phyloP scores from a whole-genome alignment of 2,329 filamentous ascomycete genomes.

The Clarireedia monteithiana region DNA sequence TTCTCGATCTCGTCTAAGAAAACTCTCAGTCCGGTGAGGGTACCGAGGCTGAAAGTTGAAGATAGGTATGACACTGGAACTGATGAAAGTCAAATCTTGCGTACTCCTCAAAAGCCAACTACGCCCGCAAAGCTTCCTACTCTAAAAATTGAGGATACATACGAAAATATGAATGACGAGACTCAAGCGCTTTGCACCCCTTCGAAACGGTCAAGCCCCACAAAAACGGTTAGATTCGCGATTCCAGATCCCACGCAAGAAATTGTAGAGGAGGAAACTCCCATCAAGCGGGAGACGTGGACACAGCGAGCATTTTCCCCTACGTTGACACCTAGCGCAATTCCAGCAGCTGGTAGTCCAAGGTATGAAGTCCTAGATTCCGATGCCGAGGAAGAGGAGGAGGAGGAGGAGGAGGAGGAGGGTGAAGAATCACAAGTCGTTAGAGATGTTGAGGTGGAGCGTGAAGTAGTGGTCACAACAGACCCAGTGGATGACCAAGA shows the following conservation, averaged over 20 bases:
- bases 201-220: conserved; percentile 19
- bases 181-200: conserved; percentile 19
- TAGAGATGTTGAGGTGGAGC: too few species aligned
- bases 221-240: conserved; percentile 25
- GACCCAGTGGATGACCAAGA: neutral
- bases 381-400: conserved; percentile 19
- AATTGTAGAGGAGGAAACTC: conserved; percentile 6
- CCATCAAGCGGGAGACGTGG: neutral
- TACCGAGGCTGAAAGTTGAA: conserved; percentile 20
- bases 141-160: conserved; percentile 24
- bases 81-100: conserved; percentile 14
- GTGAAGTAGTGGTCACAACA: too few species aligned
- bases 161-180: conserved; percentile 14
- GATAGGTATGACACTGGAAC: conserved; percentile 22
- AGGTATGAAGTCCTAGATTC: conserved; percentile 26
- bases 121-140: conserved; percentile 15
- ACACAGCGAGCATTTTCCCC: neutral
- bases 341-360: neutral
- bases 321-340: neutral
- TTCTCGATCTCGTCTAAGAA: conserved; percentile 14
- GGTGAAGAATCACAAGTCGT: neutral
- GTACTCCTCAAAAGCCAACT: too few species aligned
- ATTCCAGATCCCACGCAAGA: conserved; percentile 10
- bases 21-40: conserved; percentile 10
- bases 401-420: conserved; percentile 2